A percentile compares a stretch with the other conserved stretches of the same genome.
phyloP scores from a whole-genome alignment of 106 monocot species.

The Allium cepa region DNA sequence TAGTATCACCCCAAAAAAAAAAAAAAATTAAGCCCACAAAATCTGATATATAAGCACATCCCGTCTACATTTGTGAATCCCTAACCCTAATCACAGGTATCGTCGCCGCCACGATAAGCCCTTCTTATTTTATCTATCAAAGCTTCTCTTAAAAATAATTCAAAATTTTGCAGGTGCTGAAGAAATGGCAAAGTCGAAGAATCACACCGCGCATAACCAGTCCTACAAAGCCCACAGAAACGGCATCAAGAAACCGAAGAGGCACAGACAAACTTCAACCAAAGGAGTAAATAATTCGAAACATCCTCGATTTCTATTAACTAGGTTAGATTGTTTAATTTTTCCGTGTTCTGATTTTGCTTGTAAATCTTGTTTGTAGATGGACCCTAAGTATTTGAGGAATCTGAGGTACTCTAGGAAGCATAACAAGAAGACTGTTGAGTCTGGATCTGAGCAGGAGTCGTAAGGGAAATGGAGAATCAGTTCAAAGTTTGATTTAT shows the following conservation, averaged over 20 bases:
- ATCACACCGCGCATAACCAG: slow-evolving; percentile 67
- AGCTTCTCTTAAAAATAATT: too few species aligned
- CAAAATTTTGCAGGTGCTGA: too few species aligned
- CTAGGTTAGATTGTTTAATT: background rate
- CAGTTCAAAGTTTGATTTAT: too few species aligned
- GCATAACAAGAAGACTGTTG: slow-evolving; percentile 23
- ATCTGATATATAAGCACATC: too few species aligned
- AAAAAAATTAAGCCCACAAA: too few species aligned
- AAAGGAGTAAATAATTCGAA: slow-evolving; percentile 26
- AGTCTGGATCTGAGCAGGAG: slow-evolving; percentile 16
- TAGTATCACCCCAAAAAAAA: too few species aligned
- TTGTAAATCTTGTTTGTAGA: background rate
- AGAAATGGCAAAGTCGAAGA: slow-evolving; percentile 67
- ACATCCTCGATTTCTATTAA: background rate
- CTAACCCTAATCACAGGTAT: too few species aligned
- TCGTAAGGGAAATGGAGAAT: background rate
- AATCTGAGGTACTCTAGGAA: slow-evolving; percentile 37
- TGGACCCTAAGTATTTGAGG: slow-evolving; percentile 29
- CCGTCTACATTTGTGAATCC: too few species aligned
- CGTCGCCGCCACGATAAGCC: too few species aligned
- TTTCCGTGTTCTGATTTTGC: background rate
- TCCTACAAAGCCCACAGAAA: slow-evolving; percentile 60
- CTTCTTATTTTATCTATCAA: too few species aligned
- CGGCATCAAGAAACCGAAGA: slow-evolving; percentile 59
- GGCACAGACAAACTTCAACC: slow-evolving; percentile 49